Base-by-base conservation (phyloP, 2,329 filamentous ascomycete species). In the Exutisphaerella laricina region DNA sequence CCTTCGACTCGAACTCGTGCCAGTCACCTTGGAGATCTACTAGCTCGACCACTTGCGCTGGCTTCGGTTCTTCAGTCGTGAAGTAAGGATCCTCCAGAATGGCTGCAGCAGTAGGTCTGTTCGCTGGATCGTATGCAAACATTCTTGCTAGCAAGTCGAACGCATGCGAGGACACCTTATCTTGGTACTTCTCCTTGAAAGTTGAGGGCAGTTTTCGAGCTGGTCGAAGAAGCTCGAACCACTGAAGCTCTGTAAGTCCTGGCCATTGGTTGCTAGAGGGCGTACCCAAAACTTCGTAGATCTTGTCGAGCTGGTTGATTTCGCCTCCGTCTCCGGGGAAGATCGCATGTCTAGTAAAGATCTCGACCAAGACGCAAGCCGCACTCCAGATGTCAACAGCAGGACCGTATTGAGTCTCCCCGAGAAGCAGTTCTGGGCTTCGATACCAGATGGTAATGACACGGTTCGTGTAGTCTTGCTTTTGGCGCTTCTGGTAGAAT, bases 381-480 rank as follows among this genome's bases (percentile, higher is more conserved):
- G 92, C 92, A 59, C 88, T 95, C 92, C 92, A 98, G 25, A 98
- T 85, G 60, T 96, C 89, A 10, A 94, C 88, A 2, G 86, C 86
- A 0, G 87, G 85, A 4, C 85, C 88, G 61, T 96, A 96, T 56
- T 86, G 80, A 4, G 89, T 95, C 65, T 94, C 88, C 5, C 89
- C 89, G 1, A 95, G 75, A 0, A 95, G 71, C n/a, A 96, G 74
- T 63, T 96, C 89, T 0, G 89, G 88, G 0, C 88, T 86, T 3
- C 89, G 80, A 64, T 96, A 96, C 94, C 94, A 98, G 53, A 98
- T 96, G 2, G 92, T 98, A 61, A 98, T 95, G 56, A 98, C 94
- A 25, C 92, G 85, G 62, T 98, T 98, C 1, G 92, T 98, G 65
- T 98, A 98, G 63, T 98, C 90, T 34, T 94, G 77, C 63, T 92